Base-by-base conservation (phyloP, 2,329 filamentous ascomycete species). In the Penicillium concentricum region DNA sequence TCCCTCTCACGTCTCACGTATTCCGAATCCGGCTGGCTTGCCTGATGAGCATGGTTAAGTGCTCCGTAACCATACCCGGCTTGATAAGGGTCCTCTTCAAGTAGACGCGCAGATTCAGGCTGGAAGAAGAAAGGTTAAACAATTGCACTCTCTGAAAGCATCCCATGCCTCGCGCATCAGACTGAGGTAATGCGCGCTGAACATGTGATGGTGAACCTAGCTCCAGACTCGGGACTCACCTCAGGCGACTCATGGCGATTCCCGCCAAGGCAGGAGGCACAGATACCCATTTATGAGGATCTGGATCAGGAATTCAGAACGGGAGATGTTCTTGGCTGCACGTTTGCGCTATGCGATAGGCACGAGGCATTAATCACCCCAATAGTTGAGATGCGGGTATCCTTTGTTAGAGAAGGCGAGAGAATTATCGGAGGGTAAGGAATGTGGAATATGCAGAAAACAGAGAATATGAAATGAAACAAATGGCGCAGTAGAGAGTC, bases 81-180 rank as follows among this genome's bases (percentile, higher is more conserved):
- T 51, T 77, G 76, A 56, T 79, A 79, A 48, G 75, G 67, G 45
- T 79, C 77, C 35, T 79, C 77, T 24, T 78, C 75, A 39, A 79
- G 71, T 9, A 79, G 68, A 30, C 76, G 75, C 16, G 76, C 73
- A 44, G 77, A 76, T 61, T 79, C 76, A 37, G 75, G 68, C 71
- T 65, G 56, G 22, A 48, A 35, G 24, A 15, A 50, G 51, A 42
- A 32, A 47, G 38, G 56, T 61, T 60, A 67, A 60, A 51, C 56
- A 44, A 42, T 15, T 51, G 37, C 16, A 26, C 3, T 41, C 42
- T 45, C 22, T 15, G 43, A 51, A 45, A 13, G 38, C 39, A 41
- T 48, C 44, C 51, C 55, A 60, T 9, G 44, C 30, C 42, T 47
- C 46, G 49, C 42, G 57, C 61, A 58, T 57, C 18, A 62, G 16